Evolutionary conservation across 1,139 yeast species (phyloP).

Genomic region (Geotrichum bryndzae): DNA sequence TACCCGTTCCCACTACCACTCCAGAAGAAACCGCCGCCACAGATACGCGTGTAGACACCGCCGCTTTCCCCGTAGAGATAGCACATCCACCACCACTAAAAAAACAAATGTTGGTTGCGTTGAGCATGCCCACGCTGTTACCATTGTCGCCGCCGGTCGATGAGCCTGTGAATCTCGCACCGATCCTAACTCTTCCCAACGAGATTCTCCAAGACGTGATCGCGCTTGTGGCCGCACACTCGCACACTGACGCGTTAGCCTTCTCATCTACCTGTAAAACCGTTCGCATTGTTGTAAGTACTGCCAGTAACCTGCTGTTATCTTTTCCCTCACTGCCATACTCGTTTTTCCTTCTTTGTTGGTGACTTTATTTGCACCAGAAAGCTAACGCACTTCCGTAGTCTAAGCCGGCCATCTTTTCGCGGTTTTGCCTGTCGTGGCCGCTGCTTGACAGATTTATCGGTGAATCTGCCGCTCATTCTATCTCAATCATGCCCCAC

Average conservation of each 20-base stretch:
- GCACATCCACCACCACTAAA: not conserved
- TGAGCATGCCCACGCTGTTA: not conserved
- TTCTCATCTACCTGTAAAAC: slow-evolving; percentile 8
- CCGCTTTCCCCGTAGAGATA: not conserved
- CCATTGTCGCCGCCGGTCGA: slow-evolving; percentile 4
- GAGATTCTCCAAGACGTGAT: slow-evolving; percentile 9
- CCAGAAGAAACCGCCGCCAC: not conserved
- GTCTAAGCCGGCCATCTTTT: slow-evolving; percentile 16
- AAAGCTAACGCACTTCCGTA: not conserved
- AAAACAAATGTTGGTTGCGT: not conserved
- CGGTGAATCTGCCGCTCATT: slow-evolving; percentile 4
- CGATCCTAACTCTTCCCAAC: slow-evolving; percentile 8
- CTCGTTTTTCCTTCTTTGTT: not conserved
- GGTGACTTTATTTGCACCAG: not conserved
- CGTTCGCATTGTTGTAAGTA: slow-evolving; percentile 12
- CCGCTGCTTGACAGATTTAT: slow-evolving; percentile 17
- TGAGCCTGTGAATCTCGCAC: not conserved
- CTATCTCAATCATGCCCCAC: slow-evolving; percentile 13
- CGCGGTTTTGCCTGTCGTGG: slow-evolving; percentile 19
- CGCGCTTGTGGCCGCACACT: slow-evolving; percentile 2
- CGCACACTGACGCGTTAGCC: not conserved
- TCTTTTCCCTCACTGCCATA: not conserved
- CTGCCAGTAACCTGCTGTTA: not conserved
- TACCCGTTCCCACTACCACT: not conserved
- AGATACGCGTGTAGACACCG: not conserved